phyloP scores from a whole-genome alignment of 2,329 filamentous ascomycete genomes.

The Aureobasidium leucospermi region DNA sequence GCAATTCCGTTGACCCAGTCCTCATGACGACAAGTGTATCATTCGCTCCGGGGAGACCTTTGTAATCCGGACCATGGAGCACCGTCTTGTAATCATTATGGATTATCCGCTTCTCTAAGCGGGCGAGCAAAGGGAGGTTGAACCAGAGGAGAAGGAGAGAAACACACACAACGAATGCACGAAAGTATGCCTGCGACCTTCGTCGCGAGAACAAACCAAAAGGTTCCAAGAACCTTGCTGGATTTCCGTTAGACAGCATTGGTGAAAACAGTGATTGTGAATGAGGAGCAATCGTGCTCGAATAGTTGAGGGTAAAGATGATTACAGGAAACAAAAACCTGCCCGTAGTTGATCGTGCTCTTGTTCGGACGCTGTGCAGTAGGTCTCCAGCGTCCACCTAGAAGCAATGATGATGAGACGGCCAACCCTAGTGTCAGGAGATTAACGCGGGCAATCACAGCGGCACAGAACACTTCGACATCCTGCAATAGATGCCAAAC shows the following conservation, averaged over 20 bases:
- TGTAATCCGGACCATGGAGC: background rate
- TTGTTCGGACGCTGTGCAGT: background rate
- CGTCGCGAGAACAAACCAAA: background rate
- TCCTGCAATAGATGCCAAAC: background rate
- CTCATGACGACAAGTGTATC: conserved; percentile 48
- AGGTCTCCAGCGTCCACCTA: background rate
- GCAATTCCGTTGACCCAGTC: conserved; percentile 27
- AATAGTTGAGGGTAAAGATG: too few species aligned
- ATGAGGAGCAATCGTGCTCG: background rate
- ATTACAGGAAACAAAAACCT: too few species aligned
- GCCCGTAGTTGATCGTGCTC: background rate
- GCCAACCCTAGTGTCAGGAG: background rate
- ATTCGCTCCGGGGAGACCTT: conserved; percentile 28
- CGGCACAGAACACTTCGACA: background rate
- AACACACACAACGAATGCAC: background rate
- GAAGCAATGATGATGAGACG: background rate
- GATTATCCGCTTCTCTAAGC: background rate
- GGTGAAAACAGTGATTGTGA: background rate
- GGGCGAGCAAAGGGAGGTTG: background rate
- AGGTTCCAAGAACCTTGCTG: background rate
- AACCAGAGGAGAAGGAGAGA: background rate
- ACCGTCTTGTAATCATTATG: background rate
- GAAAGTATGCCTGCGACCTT: background rate
- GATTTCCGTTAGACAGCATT: background rate
- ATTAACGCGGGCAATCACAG: background rate